Evolutionary conservation across 352 stramenopile genomes (phyloP), one percentile per base, ranked within the genome.

Genomic region (Globisporangium solare): DNA sequence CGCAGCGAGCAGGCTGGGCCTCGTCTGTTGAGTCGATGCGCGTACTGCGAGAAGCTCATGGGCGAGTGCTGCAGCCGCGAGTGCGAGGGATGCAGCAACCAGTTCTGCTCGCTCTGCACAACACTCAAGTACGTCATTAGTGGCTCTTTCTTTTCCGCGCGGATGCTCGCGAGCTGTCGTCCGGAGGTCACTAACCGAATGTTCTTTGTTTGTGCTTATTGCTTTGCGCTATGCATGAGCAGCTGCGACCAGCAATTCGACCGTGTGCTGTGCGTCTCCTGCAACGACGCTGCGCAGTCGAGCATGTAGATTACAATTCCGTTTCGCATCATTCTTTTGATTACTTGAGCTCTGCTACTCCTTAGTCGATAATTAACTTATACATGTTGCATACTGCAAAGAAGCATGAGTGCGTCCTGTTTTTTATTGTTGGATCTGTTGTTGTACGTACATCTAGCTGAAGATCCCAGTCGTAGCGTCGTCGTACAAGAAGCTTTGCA

Each of bases 101-200:
- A 64, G 20, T 93, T 93, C 52, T 93, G 83, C 67, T 83, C 74
- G 39, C 64, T 83, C n/a, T 93, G 83, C 75, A 88, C 83, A 58
- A 93, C 83, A 20, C 76, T 93, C 60, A 88, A 91, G 73, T 93
- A 63, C 54, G 73, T 78, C 27, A 17, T 4, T 21, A 3, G 8
- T 37, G n/a, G 31, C 14, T 47, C 31, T 20, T 41, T 35, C 27
- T 10, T 20, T 41, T 35, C 27, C 5, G 7, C 7, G 27, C 5
- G 27, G 0, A 35, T 3, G 10, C 7, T 35, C 7, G 27, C 27
- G 7, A 35, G 27, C 5, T 6, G 0, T 35, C 10, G 27, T 35
- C 27, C 6, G 27, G 3, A 35, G 3, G 27, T 35, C 27, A 35
- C 7, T 35, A 43, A 18, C 17, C 24, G 51, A n/a, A n/a, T n/a